These are phyloP conservation scores for Russula foetens DNA, from an alignment of 768 basidiomycete species.

Conservation along the genomic window DNA sequence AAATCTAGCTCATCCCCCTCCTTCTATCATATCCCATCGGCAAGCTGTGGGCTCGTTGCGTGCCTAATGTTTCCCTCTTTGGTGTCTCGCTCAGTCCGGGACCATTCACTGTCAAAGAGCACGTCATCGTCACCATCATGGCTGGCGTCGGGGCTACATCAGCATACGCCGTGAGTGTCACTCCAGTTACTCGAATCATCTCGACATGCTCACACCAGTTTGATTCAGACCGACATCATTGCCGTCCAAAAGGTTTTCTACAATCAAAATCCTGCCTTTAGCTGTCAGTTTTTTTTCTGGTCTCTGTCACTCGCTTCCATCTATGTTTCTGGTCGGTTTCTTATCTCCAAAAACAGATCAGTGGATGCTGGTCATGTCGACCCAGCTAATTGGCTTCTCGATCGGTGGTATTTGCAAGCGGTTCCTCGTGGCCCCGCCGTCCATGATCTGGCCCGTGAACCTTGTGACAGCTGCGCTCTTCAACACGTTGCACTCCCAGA, in stretches of 20 bases:
- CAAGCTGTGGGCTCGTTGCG: conserved; percentile 44
- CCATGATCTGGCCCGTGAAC: conserved; percentile 40
- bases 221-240: conserved; percentile 33
- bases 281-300: conserved; percentile 21
- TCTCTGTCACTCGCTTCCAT: background rate
- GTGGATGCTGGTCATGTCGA: conserved; percentile 36
- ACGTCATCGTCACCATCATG: conserved; percentile 44
- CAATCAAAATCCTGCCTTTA: conserved; percentile 30
- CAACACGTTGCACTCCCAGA: conserved; percentile 34
- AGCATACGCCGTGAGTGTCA: conserved; percentile 27
- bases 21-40: conserved; percentile 62
- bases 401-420: conserved; percentile 37
- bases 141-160: conserved; percentile 29
- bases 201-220: background rate
- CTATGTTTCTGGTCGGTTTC: background rate
- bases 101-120: conserved; percentile 69
- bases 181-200: too few species aligned
- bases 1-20: conserved; percentile 61
- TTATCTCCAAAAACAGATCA: conserved; percentile 20
- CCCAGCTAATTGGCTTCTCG: conserved; percentile 35
- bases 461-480: conserved; percentile 38
- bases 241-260: conserved; percentile 42
- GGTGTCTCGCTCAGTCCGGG: conserved; percentile 54
- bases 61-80: conserved; percentile 47
- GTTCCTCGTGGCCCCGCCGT: conserved; percentile 37